phyloP scores from a whole-genome alignment of 2,329 filamentous ascomycete species.

The Cercospora canescens region DNA sequence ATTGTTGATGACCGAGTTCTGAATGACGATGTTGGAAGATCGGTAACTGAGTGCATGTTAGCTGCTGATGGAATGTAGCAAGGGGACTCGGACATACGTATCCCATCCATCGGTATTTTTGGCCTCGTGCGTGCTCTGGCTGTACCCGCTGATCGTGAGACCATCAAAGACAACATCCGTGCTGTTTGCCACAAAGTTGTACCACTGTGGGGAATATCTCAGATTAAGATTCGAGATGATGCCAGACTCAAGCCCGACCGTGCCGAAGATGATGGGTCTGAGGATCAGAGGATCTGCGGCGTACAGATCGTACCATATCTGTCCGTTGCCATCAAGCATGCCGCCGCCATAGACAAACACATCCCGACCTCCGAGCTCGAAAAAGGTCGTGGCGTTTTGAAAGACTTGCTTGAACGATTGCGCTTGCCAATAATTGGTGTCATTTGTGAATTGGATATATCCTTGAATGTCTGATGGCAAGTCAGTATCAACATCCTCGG shows the following conservation, averaged over 20 bases:
- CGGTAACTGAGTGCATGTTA: constrained; percentile 46
- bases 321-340: constrained; percentile 63
- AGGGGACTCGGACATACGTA: background rate
- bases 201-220: constrained; percentile 62
- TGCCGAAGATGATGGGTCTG: constrained; percentile 59
- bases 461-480: constrained; percentile 54
- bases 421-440: constrained; percentile 68
- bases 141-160: constrained; percentile 60
- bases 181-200: constrained; percentile 66
- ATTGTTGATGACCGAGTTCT: constrained; percentile 65
- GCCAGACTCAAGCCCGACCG: constrained; percentile 58
- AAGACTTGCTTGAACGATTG: constrained; percentile 64
- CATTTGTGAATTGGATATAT: constrained; percentile 62
- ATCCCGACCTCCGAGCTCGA: constrained; percentile 64
- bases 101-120: constrained; percentile 60
- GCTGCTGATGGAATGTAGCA: constrained; percentile 51
- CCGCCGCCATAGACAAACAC: constrained; percentile 69
- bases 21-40: constrained; percentile 63
- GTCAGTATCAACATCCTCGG: constrained; percentile 11
- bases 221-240: constrained; percentile 62
- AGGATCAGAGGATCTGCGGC: constrained; percentile 58
- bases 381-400: constrained; percentile 68
- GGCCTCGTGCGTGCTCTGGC: constrained; percentile 53
- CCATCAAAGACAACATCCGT: constrained; percentile 64
- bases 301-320: constrained; percentile 65